phyloP scores from a whole-genome alignment of 2,329 filamentous ascomycete genomes.

The Madurella fahalii region DNA sequence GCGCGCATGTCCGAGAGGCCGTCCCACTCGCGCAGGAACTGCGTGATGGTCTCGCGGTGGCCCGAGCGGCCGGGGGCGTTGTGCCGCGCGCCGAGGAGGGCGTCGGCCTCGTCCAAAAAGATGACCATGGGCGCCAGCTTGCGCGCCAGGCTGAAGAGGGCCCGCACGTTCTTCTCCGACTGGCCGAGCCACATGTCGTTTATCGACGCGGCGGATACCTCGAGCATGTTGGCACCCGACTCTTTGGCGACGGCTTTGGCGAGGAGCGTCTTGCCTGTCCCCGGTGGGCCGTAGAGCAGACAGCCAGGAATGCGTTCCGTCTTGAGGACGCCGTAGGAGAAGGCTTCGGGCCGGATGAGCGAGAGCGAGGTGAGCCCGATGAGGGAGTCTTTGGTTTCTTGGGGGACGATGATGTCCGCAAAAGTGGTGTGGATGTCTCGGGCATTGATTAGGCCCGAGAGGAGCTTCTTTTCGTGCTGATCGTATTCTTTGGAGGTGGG shows the following conservation, averaged over 20 bases:
- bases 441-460: conserved; percentile 77
- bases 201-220: conserved; percentile 85
- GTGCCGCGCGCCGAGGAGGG: conserved; percentile 76
- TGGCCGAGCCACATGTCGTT: conserved; percentile 97
- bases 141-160: conserved; percentile 85
- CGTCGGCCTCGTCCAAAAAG: conserved; percentile 96
- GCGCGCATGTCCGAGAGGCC: conserved; percentile 77
- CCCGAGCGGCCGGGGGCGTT: conserved; percentile 61
- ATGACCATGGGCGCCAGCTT: conserved; percentile 90
- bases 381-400: conserved; percentile 79
- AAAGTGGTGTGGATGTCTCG: conserved; percentile 84
- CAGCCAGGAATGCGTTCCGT: conserved; percentile 88
- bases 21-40: conserved; percentile 96
- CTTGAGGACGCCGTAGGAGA: conserved; percentile 88
- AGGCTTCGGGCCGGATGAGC: conserved; percentile 85
- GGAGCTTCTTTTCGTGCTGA: conserved; percentile 75
- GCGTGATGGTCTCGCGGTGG: conserved; percentile 89
- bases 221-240: conserved; percentile 69
- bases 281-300: conserved; percentile 82
- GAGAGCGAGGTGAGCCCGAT: conserved; percentile 87
- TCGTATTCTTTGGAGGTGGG: conserved; percentile 40
- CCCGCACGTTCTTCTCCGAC: conserved; percentile 91
- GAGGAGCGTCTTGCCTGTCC: conserved; percentile 68
- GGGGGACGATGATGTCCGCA: conserved; percentile 75
- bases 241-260: conserved; percentile 67